Evolutionary conservation across 345 rosid genomes (phyloP).

Genomic region (Lagerstroemia speciosa): DNA sequence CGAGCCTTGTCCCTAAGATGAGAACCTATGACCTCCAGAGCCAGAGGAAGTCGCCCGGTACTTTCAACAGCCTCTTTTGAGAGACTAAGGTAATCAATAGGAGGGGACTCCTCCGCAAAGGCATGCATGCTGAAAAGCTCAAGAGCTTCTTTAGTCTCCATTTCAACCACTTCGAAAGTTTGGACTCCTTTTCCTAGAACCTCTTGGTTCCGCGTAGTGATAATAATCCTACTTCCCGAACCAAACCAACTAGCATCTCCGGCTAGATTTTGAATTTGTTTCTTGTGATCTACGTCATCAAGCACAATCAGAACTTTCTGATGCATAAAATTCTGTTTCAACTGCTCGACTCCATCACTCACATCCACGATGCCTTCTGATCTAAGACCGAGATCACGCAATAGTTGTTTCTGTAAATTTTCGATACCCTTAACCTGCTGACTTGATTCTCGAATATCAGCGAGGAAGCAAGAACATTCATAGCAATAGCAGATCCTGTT

Average conservation of each 20-base stretch:
- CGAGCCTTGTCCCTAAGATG: too few species aligned
- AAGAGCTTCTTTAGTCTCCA: background rate
- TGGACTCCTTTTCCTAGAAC: too few species aligned
- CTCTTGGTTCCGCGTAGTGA: too few species aligned
- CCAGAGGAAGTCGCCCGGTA: too few species aligned
- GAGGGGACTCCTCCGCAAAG: background rate
- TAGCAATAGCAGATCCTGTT: background rate
- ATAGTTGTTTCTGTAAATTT: background rate
- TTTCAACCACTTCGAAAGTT: background rate
- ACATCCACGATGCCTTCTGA: background rate
- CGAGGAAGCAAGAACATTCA: background rate
- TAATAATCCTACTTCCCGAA: too few species aligned
- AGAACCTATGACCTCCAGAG: too few species aligned
- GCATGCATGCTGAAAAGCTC: constrained; percentile 7
- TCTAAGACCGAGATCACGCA: background rate
- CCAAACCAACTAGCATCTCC: too few species aligned
- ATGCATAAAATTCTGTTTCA: rapidly evolving
- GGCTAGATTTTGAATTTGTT: too few species aligned
- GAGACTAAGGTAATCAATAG: background rate
- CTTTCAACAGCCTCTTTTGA: too few species aligned
- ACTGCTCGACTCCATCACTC: background rate
- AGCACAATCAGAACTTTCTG: constrained; percentile 5
- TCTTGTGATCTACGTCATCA: too few species aligned
- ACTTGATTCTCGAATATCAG: background rate
- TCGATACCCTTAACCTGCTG: background rate